A percentile compares a stretch with the other conserved stretches of the same genome.
phyloP scores from a whole-genome alignment of 108 stramenopile genomes.

The Schizochytrium sp. region DNA sequence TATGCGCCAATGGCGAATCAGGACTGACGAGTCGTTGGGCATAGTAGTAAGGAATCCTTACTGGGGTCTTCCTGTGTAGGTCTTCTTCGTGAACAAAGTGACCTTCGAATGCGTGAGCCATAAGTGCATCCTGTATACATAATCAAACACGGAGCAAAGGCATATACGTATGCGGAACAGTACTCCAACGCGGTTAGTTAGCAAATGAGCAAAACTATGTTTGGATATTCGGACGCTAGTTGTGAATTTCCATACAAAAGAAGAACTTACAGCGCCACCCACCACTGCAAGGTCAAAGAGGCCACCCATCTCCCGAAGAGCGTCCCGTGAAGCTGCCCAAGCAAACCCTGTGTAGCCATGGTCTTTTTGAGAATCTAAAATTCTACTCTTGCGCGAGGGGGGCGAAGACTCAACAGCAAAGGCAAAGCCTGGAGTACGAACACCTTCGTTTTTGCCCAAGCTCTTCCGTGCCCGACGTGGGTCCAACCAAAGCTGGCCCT shows the following conservation, averaged over 20 bases:
- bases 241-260: no score
- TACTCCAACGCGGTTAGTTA: no score
- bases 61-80: background rate
- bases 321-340: constrained; percentile 30
- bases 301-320: constrained; percentile 29
- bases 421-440: background rate
- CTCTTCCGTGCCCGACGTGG: background rate
- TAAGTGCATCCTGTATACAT: constrained; percentile 28
- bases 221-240: no score
- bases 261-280: constrained; percentile 15
- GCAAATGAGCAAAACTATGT: no score
- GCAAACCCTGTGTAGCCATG: constrained; percentile 54
- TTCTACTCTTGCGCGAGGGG: background rate
- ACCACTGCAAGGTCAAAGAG: constrained; percentile 42
- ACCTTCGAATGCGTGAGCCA: constrained; percentile 36
- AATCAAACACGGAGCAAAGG: background rate
- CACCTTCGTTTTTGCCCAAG: background rate
- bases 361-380: background rate
- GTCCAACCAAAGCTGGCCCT: constrained; percentile 1
- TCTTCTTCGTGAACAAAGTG: background rate
- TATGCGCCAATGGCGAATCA: background rate
- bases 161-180: background rate
- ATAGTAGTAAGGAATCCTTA: constrained; percentile 10
- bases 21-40: background rate
- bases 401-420: background rate